Evolutionary conservation across 495 filamentous ascomycete genomes (phyloP), one percentile per base, ranked within the genome.

Genomic region (Penicillium roqueforti): DNA sequence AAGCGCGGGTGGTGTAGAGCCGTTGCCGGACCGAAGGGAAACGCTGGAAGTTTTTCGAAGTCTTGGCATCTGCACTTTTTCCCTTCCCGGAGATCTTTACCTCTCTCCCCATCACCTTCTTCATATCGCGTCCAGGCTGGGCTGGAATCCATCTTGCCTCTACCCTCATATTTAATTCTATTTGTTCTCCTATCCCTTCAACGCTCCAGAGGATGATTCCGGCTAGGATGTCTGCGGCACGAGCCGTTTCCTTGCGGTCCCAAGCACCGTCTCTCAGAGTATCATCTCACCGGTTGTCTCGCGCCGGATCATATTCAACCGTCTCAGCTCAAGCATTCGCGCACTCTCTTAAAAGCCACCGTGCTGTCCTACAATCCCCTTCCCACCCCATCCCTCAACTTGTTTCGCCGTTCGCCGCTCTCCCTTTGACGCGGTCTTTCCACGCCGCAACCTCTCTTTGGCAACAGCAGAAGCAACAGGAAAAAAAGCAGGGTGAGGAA

Each of bases 211-310:
- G 63, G 64, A 76, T 77, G 75, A 72, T 77, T 59, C 66, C 67
- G 36, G 61, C 72, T 13, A 75, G 66, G 57, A 70, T 76, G 65
- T 64, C 73, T 43, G 65, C 66, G 57, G 67, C 70, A 56, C 71
- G 74, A 58, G 70, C 68, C 68, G 74, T 70, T 61, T 68, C 67
- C 47, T 50, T 74, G 53, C 67, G 71, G 59, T 68, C 70, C 37
- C 68, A 72, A 29, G 55, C 57, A 52, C 55, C 66, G 59, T 54
- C 48, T 47, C 49, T 67, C 59, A 73, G 68, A 39, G 78, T 78
- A 31, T 74, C 80, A 23, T 85, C 83, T 53, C 77, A 81, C 70
- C 78, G 83, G 65, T 78, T 86, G 76, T 54, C 79, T 25, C 77
- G 66, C 78, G 52, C 61, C 22, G 53, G 54, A 42, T 67, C 60